These are phyloP conservation scores for Arthrocladium fulminans DNA, from an alignment of 2,329 filamentous ascomycete genomes.

Conservation along the genomic window DNA sequence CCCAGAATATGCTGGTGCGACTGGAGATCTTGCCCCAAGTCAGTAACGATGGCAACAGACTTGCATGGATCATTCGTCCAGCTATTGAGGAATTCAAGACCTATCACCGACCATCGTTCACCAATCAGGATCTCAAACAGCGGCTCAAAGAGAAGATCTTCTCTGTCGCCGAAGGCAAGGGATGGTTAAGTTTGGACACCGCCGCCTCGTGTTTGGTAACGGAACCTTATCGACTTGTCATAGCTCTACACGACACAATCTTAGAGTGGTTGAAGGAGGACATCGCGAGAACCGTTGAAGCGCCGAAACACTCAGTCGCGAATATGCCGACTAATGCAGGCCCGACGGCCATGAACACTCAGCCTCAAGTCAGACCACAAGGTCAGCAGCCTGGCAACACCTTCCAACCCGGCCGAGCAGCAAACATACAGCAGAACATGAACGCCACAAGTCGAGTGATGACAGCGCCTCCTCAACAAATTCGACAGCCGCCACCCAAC, in stretches of 20 bases:
- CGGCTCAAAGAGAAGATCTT: conserved; percentile 20
- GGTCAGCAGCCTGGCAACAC: neutral
- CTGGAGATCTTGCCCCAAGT: conserved; percentile 19
- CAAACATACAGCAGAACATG: neutral
- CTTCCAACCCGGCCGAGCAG: neutral
- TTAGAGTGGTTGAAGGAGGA: conserved; percentile 15
- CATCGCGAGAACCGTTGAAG: neutral
- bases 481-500: neutral
- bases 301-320: neutral
- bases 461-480: conserved; percentile 1
- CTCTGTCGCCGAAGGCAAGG: conserved; percentile 9
- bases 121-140: conserved; percentile 12
- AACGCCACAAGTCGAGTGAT: neutral
- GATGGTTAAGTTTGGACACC: conserved; percentile 19
- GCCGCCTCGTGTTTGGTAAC: conserved; percentile 17
- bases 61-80: conserved; percentile 19
- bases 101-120: conserved; percentile 19
- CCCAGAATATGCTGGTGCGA: conserved; percentile 16
- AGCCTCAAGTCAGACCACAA: neutral
- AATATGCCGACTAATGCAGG: neutral
- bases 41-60: conserved; percentile 10
- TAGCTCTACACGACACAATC: conserved; percentile 19
- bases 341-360: neutral
- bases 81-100: conserved; percentile 20
- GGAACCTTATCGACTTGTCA: conserved; percentile 15